Evolutionary conservation across 331 rosid genomes (phyloP), one percentile per base, ranked within the genome.

Genomic region (Dryas integrifolia): DNA sequence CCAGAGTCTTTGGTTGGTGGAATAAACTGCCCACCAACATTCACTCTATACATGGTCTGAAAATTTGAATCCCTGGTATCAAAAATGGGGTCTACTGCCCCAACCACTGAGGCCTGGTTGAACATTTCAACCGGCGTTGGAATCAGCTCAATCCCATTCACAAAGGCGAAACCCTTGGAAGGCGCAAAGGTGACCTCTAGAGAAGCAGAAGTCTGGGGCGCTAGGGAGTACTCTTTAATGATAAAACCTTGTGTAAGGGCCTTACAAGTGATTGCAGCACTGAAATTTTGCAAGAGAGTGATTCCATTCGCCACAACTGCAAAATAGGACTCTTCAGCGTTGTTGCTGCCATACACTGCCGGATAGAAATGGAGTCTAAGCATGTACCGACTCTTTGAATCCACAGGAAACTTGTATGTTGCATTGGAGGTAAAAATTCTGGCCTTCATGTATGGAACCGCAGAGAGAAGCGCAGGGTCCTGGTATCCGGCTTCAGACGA

Each of bases 301-400:
- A 88, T 43, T 9, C 75, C 87, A 65, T 89, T 88, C 41, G 89
- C 95, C 2, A 71, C 15, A 4, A 88, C 90, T 0, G 91, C 76
- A 84, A 91, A 89, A 87, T 61, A 91, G 56, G 98, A 70, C 38
- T 76, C 72, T 1, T 72, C 44, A 0, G 92, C 77, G 66, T 86
- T 71, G 73, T 76, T 74, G 47, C 48, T 62, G 15, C 78, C 90
- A 35, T 91, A 91, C 7, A 77, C 9, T 1, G 97, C 71, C 6
- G 98, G 98, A 12, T 94, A 94, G 76, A 94, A 94, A 80, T 94
- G 96, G 12, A 94, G 92, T 71, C 97, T 82, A 6, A 94, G 91
- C 89, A 89, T 89, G 43, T 88, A 88, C 4, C 96, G 92, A 30
- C 75, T 81, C 38, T 77, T 65, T 0, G 84, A 63, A 41, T 77